Evolutionary conservation across 257 asterid species (phyloP), one percentile per base, ranked within the genome.

Genomic region (Ophiorrhiza pumila): DNA sequence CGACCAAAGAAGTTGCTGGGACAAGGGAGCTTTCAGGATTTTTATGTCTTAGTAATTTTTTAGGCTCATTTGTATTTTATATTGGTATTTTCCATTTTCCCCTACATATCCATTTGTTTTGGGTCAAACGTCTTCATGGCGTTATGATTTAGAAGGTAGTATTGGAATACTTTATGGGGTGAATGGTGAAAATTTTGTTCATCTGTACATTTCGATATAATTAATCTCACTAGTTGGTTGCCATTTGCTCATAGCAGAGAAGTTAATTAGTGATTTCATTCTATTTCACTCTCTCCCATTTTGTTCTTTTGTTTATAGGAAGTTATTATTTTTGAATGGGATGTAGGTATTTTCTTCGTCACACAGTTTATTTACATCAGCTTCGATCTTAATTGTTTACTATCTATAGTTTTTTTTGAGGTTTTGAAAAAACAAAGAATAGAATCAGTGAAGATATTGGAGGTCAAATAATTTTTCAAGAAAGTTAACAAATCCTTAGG

Each of bases 1-100:
- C 32, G 37, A 34, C 56, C 61, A 27, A 57, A 77, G 49, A 42
- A 69, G 78, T 45, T 71, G 42, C 50, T 27, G 56, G 58, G 68
- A 55, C 59, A 64, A 52, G 34, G 58, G 71, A 59, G 65, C 49
- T 67, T 49, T 58, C 60, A 20, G 43, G 29, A 41, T 49, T 46
- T 31, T 18, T 39, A 6, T 57, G 60, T 27, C 41, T 50, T 69
- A n/a, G 63, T 57, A 57, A 58, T 58, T 35, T 37, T 42, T 20
- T 71, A 57, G 58, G 68, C 46, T 7, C 27, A 63, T 42, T n/a
- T 25, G 18, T 47, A 27, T 47, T 42, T n/a, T 25, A 8, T 47
- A 27, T 47, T 49, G 22, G 61, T 43, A 43, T 18, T 62, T n/a
- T 22, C 39, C 58, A 52, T 42, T 68, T 56, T 25, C 69, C 74